phyloP scores from a whole-genome alignment of 805 yeast genomes.

The Nakazawaea wyomingensis region DNA sequence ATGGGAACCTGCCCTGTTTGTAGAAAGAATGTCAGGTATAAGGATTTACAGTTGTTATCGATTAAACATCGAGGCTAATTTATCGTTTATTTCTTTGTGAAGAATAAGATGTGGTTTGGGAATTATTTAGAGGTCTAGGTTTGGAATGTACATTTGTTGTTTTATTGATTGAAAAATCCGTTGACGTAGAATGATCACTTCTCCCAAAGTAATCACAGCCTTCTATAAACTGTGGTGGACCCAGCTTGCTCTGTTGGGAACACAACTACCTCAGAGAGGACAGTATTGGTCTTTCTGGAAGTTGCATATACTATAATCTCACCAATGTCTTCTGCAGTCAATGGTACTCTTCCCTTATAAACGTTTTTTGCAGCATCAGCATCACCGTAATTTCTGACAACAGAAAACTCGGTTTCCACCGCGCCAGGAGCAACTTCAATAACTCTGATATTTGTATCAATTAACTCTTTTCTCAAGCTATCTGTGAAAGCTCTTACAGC shows the following conservation, averaged over 20 bases:
- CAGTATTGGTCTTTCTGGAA: constrained; percentile 66
- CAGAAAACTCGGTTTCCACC: constrained; percentile 73
- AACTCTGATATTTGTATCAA: constrained; percentile 53
- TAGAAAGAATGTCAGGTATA: constrained; percentile 18
- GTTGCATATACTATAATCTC: constrained; percentile 65
- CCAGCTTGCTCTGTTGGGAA: constrained; percentile 86
- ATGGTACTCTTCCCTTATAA: constrained; percentile 64
- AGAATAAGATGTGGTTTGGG: not conserved
- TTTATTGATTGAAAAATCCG: too few relatives aligned
- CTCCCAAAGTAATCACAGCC: not conserved
- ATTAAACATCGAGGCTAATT: too few relatives aligned
- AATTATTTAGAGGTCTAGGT: too few relatives aligned
- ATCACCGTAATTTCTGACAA: constrained; percentile 63
- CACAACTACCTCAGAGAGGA: constrained; percentile 74
- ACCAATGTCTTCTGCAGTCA: constrained; percentile 69
- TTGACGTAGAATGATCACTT: too few relatives aligned
- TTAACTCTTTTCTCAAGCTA: constrained; percentile 53
- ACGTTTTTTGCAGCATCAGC: constrained; percentile 54
- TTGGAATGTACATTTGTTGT: too few relatives aligned
- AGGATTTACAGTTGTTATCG: constrained; percentile 8
- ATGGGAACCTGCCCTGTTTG: constrained; percentile 30
- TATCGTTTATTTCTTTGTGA: not conserved
- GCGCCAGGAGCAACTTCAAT: constrained; percentile 76
- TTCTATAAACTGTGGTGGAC: constrained; percentile 52
- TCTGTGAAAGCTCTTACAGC: constrained; percentile 69